Base-by-base conservation (phyloP, 345 rosid species). In the Eucalyptus microcorys region DNA sequence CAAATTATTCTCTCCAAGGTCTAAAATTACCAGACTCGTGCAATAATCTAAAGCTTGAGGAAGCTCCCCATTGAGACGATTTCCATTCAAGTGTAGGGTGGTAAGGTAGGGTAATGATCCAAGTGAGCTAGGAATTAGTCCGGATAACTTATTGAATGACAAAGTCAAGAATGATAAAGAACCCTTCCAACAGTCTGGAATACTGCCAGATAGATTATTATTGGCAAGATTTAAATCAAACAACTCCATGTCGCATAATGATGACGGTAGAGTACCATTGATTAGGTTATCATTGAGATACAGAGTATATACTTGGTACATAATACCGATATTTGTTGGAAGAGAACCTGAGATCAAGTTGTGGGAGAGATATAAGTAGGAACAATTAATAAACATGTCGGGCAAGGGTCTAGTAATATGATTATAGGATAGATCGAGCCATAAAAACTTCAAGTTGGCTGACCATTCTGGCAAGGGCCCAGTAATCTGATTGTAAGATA, bases 251-350 rank as follows among this genome's bases (percentile, higher is more conserved):
- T 49, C 0, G 1, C 53, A 49, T 49, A 49, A 49, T 49, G 53
- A 49, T 2, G 53, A 49, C 3, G 21, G 21, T 49, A 49, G 2
- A 49, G 21, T 16, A 49, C 53, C 53, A 6, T 1, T 0, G 3
- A 49, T 49, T 49, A 1, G 8, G 21, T 49, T 49, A 2, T 49
- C 53, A 49, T 49, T 6, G 3, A 49, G 53, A 16, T 0, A 15
- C 3, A 49, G 0, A 15, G 2, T 2, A 49, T 0, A 0, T 16
- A 49, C 53, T 0, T 16, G 21, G 52, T 49, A 49, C 52, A 49
- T 49, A 49, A 2, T 49, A 15, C 52, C 19, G 1, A 2, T 49
- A 49, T 49, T 1, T 15, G 1, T 49, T 49, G 19, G 19, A 49
- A 49, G 52, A 49, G 52, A 49, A 49, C 0, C 3, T 1, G 7